These are phyloP conservation scores for Acanthochlamys bracteata DNA, from an alignment of 106 monocot species.

Conservation along the genomic window DNA sequence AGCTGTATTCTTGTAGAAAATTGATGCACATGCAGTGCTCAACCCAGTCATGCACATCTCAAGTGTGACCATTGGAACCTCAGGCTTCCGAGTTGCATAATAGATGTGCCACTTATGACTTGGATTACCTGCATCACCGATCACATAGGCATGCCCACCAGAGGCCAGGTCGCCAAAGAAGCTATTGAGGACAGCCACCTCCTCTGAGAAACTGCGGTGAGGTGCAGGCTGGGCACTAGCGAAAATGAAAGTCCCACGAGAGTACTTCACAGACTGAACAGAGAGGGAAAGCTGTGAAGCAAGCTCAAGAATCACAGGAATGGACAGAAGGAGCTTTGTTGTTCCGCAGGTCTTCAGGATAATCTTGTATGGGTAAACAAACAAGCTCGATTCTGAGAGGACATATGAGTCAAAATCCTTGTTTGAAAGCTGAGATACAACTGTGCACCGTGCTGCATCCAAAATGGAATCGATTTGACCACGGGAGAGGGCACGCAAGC, in stretches of 20 bases:
- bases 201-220: conserved; percentile 77
- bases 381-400: conserved; percentile 94
- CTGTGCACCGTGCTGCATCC: conserved; percentile 64
- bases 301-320: conserved; percentile 71
- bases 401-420: conserved; percentile 84
- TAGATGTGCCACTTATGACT: conserved; percentile 87
- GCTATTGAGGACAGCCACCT: conserved; percentile 49
- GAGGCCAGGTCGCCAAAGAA: conserved; percentile 52
- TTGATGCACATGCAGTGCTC: conserved; percentile 30
- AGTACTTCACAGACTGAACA: conserved; percentile 60
- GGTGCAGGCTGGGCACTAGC: conserved; percentile 76
- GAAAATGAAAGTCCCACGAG: conserved; percentile 77
- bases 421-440: conserved; percentile 77
- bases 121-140: conserved; percentile 36
- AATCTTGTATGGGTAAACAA: conserved; percentile 68
- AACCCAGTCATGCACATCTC: conserved; percentile 98
- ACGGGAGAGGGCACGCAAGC: conserved; percentile 60
- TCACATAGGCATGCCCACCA: conserved; percentile 61
- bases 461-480: conserved; percentile 67
- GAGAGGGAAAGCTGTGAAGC: conserved; percentile 36
- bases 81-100: conserved; percentile 53
- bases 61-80: conserved; percentile 61
- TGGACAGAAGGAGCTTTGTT: conserved; percentile 68
- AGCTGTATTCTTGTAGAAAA: conserved; percentile 61
- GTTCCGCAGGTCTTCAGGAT: conserved; percentile 93